Evolutionary conservation across 164 flowering plant genomes (phyloP).

Genomic region (Paratinospora sagittata): DNA sequence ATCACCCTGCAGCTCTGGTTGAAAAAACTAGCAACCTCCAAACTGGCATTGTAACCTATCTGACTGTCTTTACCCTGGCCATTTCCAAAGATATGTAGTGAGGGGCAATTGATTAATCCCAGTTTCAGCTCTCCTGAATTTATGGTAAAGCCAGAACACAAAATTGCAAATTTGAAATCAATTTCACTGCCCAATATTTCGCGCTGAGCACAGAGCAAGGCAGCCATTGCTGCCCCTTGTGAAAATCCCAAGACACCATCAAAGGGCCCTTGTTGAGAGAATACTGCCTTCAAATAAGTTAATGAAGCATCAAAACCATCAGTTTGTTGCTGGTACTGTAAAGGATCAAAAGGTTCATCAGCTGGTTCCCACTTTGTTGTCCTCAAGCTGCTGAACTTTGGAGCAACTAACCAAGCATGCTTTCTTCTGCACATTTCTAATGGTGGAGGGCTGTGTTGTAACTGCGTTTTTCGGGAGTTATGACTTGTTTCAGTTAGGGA

Average conservation of each 20-base stretch:
- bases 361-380: slow-evolving; percentile 47
- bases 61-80: slow-evolving; percentile 65
- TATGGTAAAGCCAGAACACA: slow-evolving; percentile 81
- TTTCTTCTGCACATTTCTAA: slow-evolving; percentile 51
- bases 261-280: slow-evolving; percentile 63
- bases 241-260: slow-evolving; percentile 96
- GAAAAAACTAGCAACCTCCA: slow-evolving; percentile 50
- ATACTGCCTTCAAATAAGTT: slow-evolving; percentile 40
- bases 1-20: slow-evolving; percentile 45
- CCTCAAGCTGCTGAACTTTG: slow-evolving; percentile 23
- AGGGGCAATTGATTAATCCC: slow-evolving; percentile 61
- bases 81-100: slow-evolving; percentile 83
- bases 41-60: slow-evolving; percentile 51
- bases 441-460: slow-evolving; percentile 36
- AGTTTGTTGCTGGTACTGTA: slow-evolving; percentile 76
- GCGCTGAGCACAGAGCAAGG: slow-evolving; percentile 39
- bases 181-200: too few relatives aligned
- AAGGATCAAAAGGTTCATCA: slow-evolving; percentile 61
- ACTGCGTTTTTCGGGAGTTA: neutral
- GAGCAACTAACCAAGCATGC: slow-evolving; percentile 74
- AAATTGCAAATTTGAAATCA: slow-evolving; percentile 59
- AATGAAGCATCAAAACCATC: slow-evolving; percentile 61
- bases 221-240: slow-evolving; percentile 95
- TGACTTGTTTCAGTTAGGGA: slow-evolving; percentile 15
- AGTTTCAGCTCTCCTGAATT: slow-evolving; percentile 19